phyloP scores from a whole-genome alignment of 306 rosid species.

The Trifolium pratense region DNA sequence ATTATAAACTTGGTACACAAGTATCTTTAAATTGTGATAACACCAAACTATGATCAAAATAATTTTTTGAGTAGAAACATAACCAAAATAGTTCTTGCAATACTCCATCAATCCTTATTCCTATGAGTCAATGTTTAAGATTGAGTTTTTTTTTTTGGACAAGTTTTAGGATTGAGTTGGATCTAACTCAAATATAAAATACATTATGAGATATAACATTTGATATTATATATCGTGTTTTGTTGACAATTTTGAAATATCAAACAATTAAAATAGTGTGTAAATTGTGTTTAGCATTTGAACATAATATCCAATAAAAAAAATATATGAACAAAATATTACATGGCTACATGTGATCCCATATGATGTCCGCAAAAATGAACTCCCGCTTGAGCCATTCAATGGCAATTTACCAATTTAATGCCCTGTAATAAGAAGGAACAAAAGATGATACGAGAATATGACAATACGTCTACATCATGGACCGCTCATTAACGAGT shows the following conservation, averaged over 20 bases:
- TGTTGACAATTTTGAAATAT: background rate
- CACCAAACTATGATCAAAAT: too few relatives aligned
- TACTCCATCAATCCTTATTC: background rate
- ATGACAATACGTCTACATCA: background rate
- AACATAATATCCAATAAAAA: background rate
- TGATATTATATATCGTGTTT: background rate
- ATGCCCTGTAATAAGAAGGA: conserved; percentile 8
- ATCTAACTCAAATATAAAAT: background rate
- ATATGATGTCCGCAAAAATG: background rate
- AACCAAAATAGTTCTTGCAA: background rate
- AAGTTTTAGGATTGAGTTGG: background rate
- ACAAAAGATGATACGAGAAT: background rate
- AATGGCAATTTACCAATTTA: background rate
- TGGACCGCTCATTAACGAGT: background rate
- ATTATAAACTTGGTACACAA: too few relatives aligned
- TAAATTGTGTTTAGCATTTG: background rate
- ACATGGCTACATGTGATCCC: background rate
- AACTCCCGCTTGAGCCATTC: background rate
- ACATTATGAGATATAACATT: background rate
- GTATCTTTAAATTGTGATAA: too few relatives aligned
- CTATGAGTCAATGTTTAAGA: background rate
- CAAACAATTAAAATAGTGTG: background rate
- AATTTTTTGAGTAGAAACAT: background rate
- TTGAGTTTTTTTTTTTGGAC: background rate
- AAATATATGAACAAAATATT: background rate